These are phyloP conservation scores for Pestalotiopsis sp. DNA, from an alignment of 2,329 filamentous ascomycete genomes.

Conservation along the genomic window DNA sequence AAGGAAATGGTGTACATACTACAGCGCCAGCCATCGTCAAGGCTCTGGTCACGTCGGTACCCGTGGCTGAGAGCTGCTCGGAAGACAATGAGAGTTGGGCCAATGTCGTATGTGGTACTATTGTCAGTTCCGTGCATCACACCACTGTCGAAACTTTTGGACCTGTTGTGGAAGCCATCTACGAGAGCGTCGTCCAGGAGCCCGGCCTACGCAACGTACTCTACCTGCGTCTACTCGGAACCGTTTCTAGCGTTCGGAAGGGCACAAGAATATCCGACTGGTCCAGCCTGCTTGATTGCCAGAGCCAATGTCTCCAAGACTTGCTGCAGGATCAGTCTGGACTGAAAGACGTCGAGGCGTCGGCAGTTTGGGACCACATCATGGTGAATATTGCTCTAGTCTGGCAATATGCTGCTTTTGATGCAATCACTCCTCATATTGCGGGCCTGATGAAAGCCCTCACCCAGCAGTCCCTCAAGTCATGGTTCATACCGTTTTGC, in stretches of 20 bases:
- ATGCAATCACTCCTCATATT: constrained; percentile 73
- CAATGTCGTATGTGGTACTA: constrained; percentile 72
- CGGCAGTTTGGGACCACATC: constrained; percentile 56
- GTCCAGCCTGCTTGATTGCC: constrained; percentile 61
- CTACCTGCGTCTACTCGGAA: constrained; percentile 64
- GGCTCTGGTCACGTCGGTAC: constrained; percentile 53
- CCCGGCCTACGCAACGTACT: constrained; percentile 46
- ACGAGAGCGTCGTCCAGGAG: constrained; percentile 48
- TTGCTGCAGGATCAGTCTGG: constrained; percentile 44
- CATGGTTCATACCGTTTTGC: constrained; percentile 84
- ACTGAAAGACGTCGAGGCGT: constrained; percentile 35
- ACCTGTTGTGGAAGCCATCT: constrained; percentile 65
- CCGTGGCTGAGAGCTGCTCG: constrained; percentile 51
- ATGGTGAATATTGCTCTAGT: constrained; percentile 65
- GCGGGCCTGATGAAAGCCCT: constrained; percentile 66
- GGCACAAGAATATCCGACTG: constrained; percentile 76
- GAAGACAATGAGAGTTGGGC: constrained; percentile 55
- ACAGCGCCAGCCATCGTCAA: constrained; percentile 57
- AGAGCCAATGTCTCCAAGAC: constrained; percentile 54
- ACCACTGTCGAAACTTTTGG: constrained; percentile 74
- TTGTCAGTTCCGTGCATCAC: constrained; percentile 84
- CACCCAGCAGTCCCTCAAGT: constrained; percentile 65
- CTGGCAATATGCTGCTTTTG: constrained; percentile 77
- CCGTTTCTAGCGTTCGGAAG: constrained; percentile 77
- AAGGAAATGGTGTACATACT: constrained; percentile 62